Evolutionary conservation across 2,329 filamentous ascomycete genomes (phyloP).

Genomic region (Penicillium thymicola): DNA sequence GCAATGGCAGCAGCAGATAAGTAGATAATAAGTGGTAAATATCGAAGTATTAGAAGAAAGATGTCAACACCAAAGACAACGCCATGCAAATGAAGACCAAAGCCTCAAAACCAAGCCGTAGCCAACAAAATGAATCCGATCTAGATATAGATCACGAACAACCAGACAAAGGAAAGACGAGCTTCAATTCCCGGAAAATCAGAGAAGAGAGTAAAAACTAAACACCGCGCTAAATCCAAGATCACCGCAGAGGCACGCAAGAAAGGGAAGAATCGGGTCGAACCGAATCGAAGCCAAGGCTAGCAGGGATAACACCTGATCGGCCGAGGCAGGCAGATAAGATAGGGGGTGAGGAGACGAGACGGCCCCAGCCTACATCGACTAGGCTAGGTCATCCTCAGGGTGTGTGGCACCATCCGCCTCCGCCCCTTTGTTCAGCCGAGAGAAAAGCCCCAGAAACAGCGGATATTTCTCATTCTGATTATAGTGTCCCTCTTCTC

Average conservation of each 20-base stretch:
- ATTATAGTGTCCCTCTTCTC: conserved; percentile 24
- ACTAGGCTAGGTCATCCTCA: background rate
- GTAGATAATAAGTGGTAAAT: background rate
- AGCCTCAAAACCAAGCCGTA: conserved; percentile 6
- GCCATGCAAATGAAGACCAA: conserved; percentile 24
- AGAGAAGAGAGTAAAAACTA: background rate
- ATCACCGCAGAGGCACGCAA: conserved; percentile 15
- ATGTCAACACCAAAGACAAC: conserved; percentile 24
- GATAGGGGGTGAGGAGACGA: background rate
- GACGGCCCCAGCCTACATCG: background rate
- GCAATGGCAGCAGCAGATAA: background rate
- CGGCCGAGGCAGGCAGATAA: background rate
- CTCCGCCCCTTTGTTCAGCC: background rate
- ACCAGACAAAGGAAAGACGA: conserved; percentile 5
- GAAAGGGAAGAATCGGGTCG: conserved; percentile 8
- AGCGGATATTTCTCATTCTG: background rate
- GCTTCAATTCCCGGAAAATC: background rate
- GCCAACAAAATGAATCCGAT: conserved; percentile 12
- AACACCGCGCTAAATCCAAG: conserved; percentile 36
- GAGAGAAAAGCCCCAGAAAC: background rate
- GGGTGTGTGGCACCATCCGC: background rate
- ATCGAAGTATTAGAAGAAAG: background rate
- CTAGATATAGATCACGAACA: conserved; percentile 8
- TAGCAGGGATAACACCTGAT: background rate
- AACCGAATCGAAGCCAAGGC: background rate